Conservation (phyloP, 2,329 filamentous ascomycete species). For the Aspergillus novoparasiticus region DNA sequence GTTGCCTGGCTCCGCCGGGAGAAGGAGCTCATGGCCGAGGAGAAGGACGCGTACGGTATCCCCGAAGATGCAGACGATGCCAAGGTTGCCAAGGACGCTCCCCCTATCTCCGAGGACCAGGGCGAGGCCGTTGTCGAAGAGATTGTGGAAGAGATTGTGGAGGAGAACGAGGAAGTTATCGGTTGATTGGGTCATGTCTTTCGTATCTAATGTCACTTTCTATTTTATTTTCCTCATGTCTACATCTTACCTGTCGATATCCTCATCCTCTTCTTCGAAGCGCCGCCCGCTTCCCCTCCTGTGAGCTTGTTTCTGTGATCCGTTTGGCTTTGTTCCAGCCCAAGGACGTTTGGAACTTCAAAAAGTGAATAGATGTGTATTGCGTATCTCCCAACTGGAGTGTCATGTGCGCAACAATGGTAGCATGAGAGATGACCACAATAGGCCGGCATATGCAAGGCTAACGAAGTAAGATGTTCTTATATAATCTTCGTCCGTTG, state of each 20-base stretch:
- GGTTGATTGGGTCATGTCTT: constrained; percentile 36
- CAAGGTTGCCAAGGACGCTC: constrained; percentile 53
- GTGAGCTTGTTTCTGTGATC: constrained; percentile 22
- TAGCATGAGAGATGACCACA: constrained; percentile 32
- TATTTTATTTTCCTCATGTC: constrained; percentile 28
- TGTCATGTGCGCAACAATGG: constrained; percentile 26
- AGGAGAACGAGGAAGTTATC: constrained; percentile 79
- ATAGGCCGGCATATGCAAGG: constrained; percentile 15
- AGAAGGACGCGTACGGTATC: constrained; percentile 69
- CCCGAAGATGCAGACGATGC: constrained; percentile 66
- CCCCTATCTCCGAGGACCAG: constrained; percentile 62
- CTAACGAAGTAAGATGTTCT: constrained; percentile 2
- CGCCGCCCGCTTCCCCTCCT: constrained; percentile 15
- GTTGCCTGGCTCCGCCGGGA: constrained; percentile 75
- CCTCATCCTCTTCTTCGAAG: constrained; percentile 26
- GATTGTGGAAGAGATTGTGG: constrained; percentile 80
- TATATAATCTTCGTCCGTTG: neutral
- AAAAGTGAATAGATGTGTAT: constrained; percentile 32
- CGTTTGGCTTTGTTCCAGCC: constrained; percentile 23
- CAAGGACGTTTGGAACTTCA: constrained; percentile 21
- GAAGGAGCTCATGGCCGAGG: constrained; percentile 71
- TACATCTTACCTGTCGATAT: constrained; percentile 31
- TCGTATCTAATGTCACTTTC: constrained; percentile 36
- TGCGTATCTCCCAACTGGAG: constrained; percentile 23
- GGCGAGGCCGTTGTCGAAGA: constrained; percentile 82